Conservation (phyloP, 2,329 filamentous ascomycete genomes). For the Phaeosphaeriaceae sp. region DNA sequence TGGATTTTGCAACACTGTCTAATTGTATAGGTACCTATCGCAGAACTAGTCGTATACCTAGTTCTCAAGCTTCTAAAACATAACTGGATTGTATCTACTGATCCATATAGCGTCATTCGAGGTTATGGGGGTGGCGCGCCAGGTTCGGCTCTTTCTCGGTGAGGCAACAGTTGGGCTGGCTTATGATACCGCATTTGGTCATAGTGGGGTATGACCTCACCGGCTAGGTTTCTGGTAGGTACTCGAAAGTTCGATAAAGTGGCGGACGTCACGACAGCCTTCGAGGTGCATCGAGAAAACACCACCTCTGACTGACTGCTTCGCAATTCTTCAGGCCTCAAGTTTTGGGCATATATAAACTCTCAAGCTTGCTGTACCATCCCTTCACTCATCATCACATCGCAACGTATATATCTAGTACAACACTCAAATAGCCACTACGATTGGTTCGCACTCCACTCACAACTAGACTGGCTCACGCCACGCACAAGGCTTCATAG, state of each 20-base stretch:
- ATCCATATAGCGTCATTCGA: no score
- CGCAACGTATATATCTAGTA: constrained; percentile 19
- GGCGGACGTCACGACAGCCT: constrained; percentile 24
- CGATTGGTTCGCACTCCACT: no score
- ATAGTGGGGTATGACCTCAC: constrained; percentile 5
- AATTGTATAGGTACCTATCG: no score
- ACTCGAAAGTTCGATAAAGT: constrained; percentile 33
- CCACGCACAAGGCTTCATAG: constrained; percentile 26
- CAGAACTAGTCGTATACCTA: no score
- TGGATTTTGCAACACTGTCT: no score
- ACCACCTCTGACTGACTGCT: constrained; percentile 32
- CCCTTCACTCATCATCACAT: constrained; percentile 3
- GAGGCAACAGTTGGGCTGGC: no score
- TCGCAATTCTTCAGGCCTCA: constrained; percentile 21
- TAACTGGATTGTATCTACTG: no score
- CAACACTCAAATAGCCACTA: constrained; percentile 12
- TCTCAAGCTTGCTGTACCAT: constrained; percentile 10
- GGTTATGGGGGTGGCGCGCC: no score
- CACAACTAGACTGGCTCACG: constrained; percentile 21
- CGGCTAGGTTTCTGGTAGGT: constrained; percentile 3
- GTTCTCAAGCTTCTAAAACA: no score
- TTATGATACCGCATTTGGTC: not conserved
- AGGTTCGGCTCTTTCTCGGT: no score
- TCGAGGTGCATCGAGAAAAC: constrained; percentile 30
- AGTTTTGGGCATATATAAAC: constrained; percentile 32